phyloP scores from a whole-genome alignment of 2,329 filamentous ascomycete species.

The Diplocarpon rosae region DNA sequence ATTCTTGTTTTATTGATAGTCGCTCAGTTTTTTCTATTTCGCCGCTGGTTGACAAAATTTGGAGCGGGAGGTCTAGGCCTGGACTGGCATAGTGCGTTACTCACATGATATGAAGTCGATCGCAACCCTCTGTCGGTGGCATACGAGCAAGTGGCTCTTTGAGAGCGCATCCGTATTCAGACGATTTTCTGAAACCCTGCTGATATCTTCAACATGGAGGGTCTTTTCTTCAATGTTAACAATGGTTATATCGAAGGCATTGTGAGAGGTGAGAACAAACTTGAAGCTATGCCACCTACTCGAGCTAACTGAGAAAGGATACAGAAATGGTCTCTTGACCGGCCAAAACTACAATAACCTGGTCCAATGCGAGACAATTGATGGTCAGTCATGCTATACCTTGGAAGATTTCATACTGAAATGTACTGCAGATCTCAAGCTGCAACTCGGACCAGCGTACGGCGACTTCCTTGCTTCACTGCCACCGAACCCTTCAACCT shows the following conservation, averaged over 20 bases:
- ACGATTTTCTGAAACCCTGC: no score
- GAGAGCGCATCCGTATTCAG: no score
- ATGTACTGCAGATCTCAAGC: conserved; percentile 70
- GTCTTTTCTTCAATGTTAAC: conserved; percentile 88
- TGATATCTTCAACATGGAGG: conserved; percentile 56
- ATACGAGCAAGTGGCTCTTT: neutral
- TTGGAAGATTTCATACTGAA: conserved; percentile 1
- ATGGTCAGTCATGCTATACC: conserved; percentile 47
- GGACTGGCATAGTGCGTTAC: neutral
- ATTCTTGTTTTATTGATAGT: conserved; percentile 15
- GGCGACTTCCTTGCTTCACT: conserved; percentile 92
- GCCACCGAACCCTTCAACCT: conserved; percentile 93
- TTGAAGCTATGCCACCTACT: conserved; percentile 49
- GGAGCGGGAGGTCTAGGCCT: neutral
- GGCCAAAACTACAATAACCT: conserved; percentile 87
- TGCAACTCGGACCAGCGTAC: conserved; percentile 92
- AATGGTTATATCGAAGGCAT: conserved; percentile 53
- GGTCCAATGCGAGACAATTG: conserved; percentile 94
- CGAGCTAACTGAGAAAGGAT: conserved; percentile 63
- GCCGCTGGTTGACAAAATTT: neutral
- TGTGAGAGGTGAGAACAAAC: neutral
- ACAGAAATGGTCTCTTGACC: conserved; percentile 87
- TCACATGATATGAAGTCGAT: neutral
- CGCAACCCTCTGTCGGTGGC: neutral
- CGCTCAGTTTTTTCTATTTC: conserved; percentile 1